Base-by-base conservation (phyloP, 192 early-diverging fungal genomes). In the Tieghemiomyces parasiticus region DNA sequence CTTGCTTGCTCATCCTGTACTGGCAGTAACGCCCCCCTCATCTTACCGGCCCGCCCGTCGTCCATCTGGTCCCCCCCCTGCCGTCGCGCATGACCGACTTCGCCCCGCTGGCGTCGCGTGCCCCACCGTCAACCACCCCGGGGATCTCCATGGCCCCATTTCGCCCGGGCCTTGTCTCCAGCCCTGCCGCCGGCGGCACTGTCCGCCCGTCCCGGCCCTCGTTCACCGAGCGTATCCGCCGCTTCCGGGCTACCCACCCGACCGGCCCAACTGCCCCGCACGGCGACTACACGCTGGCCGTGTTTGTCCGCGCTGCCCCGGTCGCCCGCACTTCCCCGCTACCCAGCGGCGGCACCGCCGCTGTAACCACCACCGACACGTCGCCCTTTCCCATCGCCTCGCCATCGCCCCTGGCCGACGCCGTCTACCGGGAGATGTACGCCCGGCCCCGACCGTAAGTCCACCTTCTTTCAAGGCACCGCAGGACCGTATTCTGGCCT, bases 361-460 rank as follows among this genome's bases (percentile, higher is more conserved):
- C 50, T 52, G 20, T 16, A 24, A 25, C 26, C 14, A 2, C 4
- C 50, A 52, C 14, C 26, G 26, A 1, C 50, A 52, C 50, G 13
- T 30, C 50, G 14, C 50, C 50, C 16, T 52, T 52, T 28, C 50
- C 50, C 50, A 28, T 52, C 20, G 50, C 50, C 19, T 52, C 50
- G 1, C 50, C 50, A 14, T 52, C 50, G 24, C 50, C 50, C 2
- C 14, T 52, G 22, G 50, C 50, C 50, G 30, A 24, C 26, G 20
- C 38, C n/a, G n/a, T n/a, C n/a, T n/a, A n/a, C n/a, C n/a, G n/a
- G n/a, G n/a, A n/a, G n/a, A n/a, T n/a, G n/a, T n/a, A n/a, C 38
- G 8, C 38, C 38, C 16, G 8, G 8, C 38, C 38, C 16, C 38
- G 38, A 42, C 38, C 16, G 38, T 42, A 42, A 42, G 38, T 42